phyloP scores from a whole-genome alignment of 2,329 filamentous ascomycete species.

The Paraphoma chrysanthemicola region DNA sequence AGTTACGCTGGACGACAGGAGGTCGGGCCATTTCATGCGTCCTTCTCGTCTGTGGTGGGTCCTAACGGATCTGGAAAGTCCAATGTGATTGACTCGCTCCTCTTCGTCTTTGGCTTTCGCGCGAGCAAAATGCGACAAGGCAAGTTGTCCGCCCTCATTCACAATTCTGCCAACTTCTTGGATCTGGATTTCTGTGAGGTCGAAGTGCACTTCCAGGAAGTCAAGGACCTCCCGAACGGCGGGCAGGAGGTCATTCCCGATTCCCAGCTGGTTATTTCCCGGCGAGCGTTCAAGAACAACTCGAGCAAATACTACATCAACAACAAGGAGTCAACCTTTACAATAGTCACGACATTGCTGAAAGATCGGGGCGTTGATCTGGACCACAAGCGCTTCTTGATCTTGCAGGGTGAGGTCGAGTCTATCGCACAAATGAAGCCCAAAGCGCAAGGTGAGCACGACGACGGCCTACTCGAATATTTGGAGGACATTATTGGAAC shows the following conservation, averaged over 20 bases:
- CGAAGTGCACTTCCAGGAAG: constrained; percentile 94
- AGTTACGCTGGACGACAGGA: constrained; percentile 96
- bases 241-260: constrained; percentile 79
- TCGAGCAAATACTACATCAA: constrained; percentile 99
- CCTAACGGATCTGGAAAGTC: constrained; percentile 98
- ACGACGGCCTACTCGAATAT: constrained; percentile 94
- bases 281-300: constrained; percentile 96
- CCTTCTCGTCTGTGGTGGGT: constrained; percentile 96
- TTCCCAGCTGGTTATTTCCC: constrained; percentile 85
- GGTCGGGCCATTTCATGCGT: constrained; percentile 95
- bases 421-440: constrained; percentile 99
- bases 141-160: constrained; percentile 96
- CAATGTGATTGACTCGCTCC: constrained; percentile 95
- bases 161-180: constrained; percentile 89
- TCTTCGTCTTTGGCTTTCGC: constrained; percentile 99
- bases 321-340: constrained; percentile 87
- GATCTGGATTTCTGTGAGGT: constrained; percentile 93
- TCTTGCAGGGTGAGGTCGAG: constrained; percentile 96
- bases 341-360: constrained; percentile 84
- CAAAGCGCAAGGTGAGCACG: constrained; percentile 92
- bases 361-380: constrained; percentile 90
- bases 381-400: constrained; percentile 97
- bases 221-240: constrained; percentile 84
- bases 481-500: constrained; percentile 98
- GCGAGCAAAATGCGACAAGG: constrained; percentile 99